Percentiles rank a stretch among this genome's conserved stretches.
phyloP scores from a whole-genome alignment of 345 rosid species.

The Citrus medica region DNA sequence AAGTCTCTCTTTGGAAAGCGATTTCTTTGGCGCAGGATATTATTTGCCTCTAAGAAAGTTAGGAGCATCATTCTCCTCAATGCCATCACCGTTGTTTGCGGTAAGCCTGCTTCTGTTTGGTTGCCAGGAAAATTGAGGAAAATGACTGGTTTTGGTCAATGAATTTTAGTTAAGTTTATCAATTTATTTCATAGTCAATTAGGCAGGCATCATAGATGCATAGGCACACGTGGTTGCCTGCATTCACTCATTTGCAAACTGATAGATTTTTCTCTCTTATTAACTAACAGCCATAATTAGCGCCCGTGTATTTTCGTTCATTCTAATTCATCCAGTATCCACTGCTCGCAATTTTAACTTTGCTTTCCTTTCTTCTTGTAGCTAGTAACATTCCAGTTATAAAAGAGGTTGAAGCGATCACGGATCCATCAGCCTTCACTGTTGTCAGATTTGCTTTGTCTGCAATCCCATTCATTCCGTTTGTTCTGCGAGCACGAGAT shows the following conservation, averaged over 20 bases:
- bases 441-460: conserved; percentile 49
- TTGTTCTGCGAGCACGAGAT: conserved; percentile 34
- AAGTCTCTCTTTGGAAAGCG: conserved; percentile 34
- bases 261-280: neutral
- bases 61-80: conserved; percentile 56
- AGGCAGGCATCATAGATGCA: neutral
- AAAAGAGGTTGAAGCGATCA: conserved; percentile 50
- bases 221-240: neutral
- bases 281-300: neutral
- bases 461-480: conserved; percentile 55
- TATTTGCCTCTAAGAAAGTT: conserved; percentile 40
- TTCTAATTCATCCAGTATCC: neutral
- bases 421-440: conserved; percentile 52
- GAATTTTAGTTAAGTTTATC: too few relatives aligned
- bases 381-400: conserved; percentile 60
- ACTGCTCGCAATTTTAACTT: neutral
- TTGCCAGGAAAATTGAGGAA: neutral
- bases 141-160: neutral
- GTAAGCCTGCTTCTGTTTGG: conserved; percentile 19
- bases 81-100: conserved; percentile 45
- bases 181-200: too few relatives aligned
- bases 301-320: neutral
- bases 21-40: conserved; percentile 33
- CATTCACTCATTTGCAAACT: neutral
- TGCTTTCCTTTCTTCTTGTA: conserved; percentile 24